Base-by-base conservation (phyloP, 495 filamentous ascomycete species). In the Aspergillus funiculosus region DNA sequence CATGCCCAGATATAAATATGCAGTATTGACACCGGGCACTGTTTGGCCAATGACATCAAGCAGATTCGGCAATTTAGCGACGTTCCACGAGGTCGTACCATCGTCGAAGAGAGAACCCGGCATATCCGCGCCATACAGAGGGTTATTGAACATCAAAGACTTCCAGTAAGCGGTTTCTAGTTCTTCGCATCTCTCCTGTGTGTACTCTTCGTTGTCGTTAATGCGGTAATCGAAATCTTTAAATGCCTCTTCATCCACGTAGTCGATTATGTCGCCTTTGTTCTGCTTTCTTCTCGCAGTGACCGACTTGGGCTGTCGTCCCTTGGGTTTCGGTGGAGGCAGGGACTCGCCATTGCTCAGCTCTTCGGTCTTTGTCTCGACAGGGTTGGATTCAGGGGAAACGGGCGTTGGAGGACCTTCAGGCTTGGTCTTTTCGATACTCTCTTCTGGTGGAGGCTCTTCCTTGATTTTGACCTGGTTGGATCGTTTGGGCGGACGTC, bases 1-100 rank as follows among this genome's bases (percentile, higher is more conserved):
- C 94, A 97, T 97, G 14, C 92, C 92, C 31, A 97, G 72, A 51
- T 98, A 98, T 8, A 98, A 75, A 62, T 98, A 98, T n/a, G 92
- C 91, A 3, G 94, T 97, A 58, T 98, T 98, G 49, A 98, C 92
- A 47, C 92, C 92, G 9, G 92, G 92, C 0, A 98, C 86, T 51
- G 95, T 95, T 27, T 89, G 89, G 14, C 92, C 94, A 2, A 98
- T 71, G 4, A 97, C 87, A 64, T 98, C 94, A 5, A 98, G 80
- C 31, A 98, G 68, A 57, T 96, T 97, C 20, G 86, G 84, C 15
- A 98, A 76, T 59, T 94, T 91, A 44, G 91, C 89, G 7, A 98
- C 82, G 58, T 98, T 97, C 92, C 92, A 98, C 15, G 68, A 72
- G 14, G 81, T 81, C n/a, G 80, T 86, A 11, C 53, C 43, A 13